Base-by-base conservation (phyloP, 495 filamentous ascomycete genomes). In the Aeminium ludgeri region DNA sequence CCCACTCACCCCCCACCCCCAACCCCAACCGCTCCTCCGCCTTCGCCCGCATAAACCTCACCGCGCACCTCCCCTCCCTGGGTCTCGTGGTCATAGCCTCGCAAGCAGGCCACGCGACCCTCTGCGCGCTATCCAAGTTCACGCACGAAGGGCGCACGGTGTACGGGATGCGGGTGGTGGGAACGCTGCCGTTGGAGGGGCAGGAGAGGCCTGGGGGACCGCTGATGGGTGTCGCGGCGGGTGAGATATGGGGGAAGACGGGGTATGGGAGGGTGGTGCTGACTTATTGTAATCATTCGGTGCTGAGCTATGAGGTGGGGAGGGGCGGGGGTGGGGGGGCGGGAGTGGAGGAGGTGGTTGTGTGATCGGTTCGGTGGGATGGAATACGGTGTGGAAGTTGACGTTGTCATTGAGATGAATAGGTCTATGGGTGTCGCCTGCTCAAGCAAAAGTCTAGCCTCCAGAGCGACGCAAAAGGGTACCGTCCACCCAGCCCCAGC, bases 231-330 rank as follows among this genome's bases (percentile, higher is more conserved):
- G 65, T 72, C 37, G 65, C 65, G 20, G 69, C 74, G 3, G 63
- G 68, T 60, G 50, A 58, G 59, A 45, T 57, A 56, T 25, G 36
- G 13, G 38, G 49, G 23, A 43, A 57, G 18, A 59, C 60, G 53
- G 60, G 69, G 33, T 91, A n/a, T n/a, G n/a, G 80, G 58, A 63
- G 87, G 20, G 49, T 96, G 30, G 60, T 94, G 43, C 59, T 94
- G 50, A 69, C 75, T 20, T 96, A 80, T 59, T 63, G 65, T 48
- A 73, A 93, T 58, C 76, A 83, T 46, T 73, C 72, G 0, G 68
- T 95, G 12, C 59, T 93, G 55, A 81, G 70, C 52, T 96, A 95
- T 59, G 81, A 93, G 53, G 60, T 95, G 18, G 55, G 58, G 16
- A 38, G 49, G 25, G 25, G 12, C 1, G 19, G 17, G 7, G 30